A percentile compares a stretch with the other conserved stretches of the same genome.
Evolutionary conservation across 106 monocot genomes (phyloP).

Genomic region (Dendrobium huoshanense): DNA sequence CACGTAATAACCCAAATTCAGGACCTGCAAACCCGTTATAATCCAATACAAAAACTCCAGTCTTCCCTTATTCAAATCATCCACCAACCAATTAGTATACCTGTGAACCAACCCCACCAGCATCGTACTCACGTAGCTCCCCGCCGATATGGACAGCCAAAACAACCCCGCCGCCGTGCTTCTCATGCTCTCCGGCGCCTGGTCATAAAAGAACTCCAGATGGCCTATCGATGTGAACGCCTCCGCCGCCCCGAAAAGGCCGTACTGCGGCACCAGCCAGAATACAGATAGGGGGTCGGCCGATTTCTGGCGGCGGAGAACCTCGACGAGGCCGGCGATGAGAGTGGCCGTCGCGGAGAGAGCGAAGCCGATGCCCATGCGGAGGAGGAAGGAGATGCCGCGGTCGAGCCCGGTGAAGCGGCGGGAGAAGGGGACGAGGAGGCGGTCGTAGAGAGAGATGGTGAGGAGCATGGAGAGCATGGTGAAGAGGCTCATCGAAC

Average conservation of each 20-base stretch:
- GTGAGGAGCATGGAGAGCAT: slow-evolving; percentile 58
- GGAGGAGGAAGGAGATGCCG: slow-evolving; percentile 66
- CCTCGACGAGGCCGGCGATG: slow-evolving; percentile 61
- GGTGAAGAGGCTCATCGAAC: slow-evolving; percentile 82
- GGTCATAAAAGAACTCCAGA: slow-evolving; percentile 90
- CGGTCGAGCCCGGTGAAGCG: slow-evolving; percentile 54
- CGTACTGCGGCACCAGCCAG: slow-evolving; percentile 86
- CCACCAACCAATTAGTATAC: slow-evolving; percentile 62
- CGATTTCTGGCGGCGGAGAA: slow-evolving; percentile 21
- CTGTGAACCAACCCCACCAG: slow-evolving; percentile 50
- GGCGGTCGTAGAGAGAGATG: slow-evolving; percentile 74
- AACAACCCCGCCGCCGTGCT: slow-evolving; percentile 69
- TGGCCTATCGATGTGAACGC: slow-evolving; percentile 72
- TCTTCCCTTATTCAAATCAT: slow-evolving; percentile 61
- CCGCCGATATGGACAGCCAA: slow-evolving; percentile 69
- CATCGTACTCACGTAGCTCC: slow-evolving; percentile 61
- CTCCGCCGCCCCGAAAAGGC: slow-evolving; percentile 59
- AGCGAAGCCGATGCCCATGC: slow-evolving; percentile 67
- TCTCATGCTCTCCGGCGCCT: slow-evolving; percentile 89
- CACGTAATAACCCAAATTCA: slow-evolving; percentile 58
- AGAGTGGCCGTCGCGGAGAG: slow-evolving; percentile 47
- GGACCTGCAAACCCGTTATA: slow-evolving; percentile 39
- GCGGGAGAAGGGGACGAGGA: slow-evolving; percentile 52
- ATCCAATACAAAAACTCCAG: slow-evolving; percentile 77
- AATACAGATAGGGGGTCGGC: slow-evolving; percentile 35